Base-by-base conservation (phyloP, 2,329 filamentous ascomycete genomes). In the Trichoderma sp. region DNA sequence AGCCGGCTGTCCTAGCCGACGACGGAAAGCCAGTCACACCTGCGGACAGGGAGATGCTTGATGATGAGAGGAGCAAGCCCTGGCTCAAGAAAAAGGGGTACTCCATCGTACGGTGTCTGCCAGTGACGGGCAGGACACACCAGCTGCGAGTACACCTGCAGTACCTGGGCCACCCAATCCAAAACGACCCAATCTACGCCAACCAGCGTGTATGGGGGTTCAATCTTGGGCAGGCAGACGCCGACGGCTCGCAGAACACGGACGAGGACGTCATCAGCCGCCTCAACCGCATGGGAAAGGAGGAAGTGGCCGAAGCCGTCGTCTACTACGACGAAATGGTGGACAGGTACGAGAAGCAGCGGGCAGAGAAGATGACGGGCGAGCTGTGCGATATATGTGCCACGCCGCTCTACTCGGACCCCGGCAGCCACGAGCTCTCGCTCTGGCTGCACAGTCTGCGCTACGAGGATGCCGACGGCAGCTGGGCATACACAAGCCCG, bases 151-250 rank as follows among this genome's bases (percentile, higher is more conserved):
- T 99, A 21, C 96, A 99, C 76, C 85, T 99, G 18, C 96, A 99
- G 77, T 97, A 93, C 78, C 84, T 99, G 4, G 96, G 96, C 1
- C 92, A 98, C 77, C 96, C 96, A 1, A 98, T 99, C 74, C 90
- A 93, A 72, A 99, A 99, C 78, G 96, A 99, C 77, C 96, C 96
- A 8, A 98, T 99, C 74, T 99, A 99, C 79, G 94, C 93, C 75
- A 99, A 99, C 77, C 90, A 93, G 76, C 89, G 90, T 68, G 96
- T 99, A 13, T 99, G 97, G 84, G 96, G 96, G 0, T 84, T 90
- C 0, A 86, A 90, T 11, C 87, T 99, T 0, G 96, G 93, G 18
- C 87, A 81, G 66, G 83, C 86, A 67, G 88, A 90, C 71, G 82
- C 84, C 16, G 90, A 95, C 60, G 89, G 87, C 3, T 84, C 85